Base-by-base conservation (phyloP, 2,329 filamentous ascomycete species). In the Penicillium sp. region DNA sequence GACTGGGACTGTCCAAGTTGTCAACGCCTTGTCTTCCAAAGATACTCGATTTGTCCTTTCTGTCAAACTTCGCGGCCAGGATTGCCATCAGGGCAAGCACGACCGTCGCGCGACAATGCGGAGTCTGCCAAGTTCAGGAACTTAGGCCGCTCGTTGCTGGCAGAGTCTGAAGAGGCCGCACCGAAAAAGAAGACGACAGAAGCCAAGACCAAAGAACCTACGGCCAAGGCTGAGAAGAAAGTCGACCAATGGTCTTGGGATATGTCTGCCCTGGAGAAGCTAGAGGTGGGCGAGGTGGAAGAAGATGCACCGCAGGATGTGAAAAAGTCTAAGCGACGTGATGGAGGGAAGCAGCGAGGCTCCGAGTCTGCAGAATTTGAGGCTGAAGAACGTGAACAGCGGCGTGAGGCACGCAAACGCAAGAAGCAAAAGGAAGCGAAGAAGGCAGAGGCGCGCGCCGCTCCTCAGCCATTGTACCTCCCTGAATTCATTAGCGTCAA, bases 401-500 rank as follows among this genome's bases (percentile, higher is more conserved):
- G 68, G 31, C 71, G 67, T 6, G 57, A 69, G 35, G 66, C 73
- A 35, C 70, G 70, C 16, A 73, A 71, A 47, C 69, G 66, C 22
- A 64, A 69, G 44, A 80, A 79, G 71, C 71, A 71, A 65, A 68
- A 74, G 68, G 72, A 66, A 75, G 74, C 56, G 1, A 56, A 44
- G 5, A 53, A 63, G 77, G 75, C 58, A 72, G 75, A 70, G 73
- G 75, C 58, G 31, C 66, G 68, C 31, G 68, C 73, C 35, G 73
- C 77, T n/a, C 73, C 79, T 6, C 84, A 83, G 2, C 83, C 82
- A 1, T 90, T 99, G 46, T 84, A 88, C 52, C 79, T 99, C 22
- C 96, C 96, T 0, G 91, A 97, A 69, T 96, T 91, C 66, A 96
- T 99, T 74, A 95, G 86, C 67, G 88, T 97, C n/a, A 83, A 85